Base-by-base conservation (phyloP, 2,329 filamentous ascomycete genomes). In the Epichloe hybrida region DNA sequence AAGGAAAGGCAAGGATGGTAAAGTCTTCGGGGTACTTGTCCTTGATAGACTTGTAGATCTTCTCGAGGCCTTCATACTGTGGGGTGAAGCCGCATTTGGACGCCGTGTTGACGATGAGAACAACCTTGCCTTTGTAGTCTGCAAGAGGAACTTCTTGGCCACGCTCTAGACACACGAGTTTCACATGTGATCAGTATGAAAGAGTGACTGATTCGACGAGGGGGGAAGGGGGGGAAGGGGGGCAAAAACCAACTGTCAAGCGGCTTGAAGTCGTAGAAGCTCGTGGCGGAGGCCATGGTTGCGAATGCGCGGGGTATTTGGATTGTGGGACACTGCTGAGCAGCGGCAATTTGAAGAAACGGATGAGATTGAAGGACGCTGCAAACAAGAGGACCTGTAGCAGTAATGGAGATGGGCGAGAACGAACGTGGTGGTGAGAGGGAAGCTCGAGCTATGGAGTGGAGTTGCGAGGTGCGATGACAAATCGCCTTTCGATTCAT, bases 61-160 rank as follows among this genome's bases (percentile, higher is more conserved):
- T 84, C 74, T 98, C 90, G 48, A 98, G 86, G 35, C 86, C 88
- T 56, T 80, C 83, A 71, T 93, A 96, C 72, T 98, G 93, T 89
- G 89, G 89, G 3, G 93, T 97, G 80, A 97, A 97, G 68, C 93
- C 91, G 76, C 93, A 98, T 75, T 97, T 96, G 68, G 88, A 95
- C 59, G 93, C 93, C 1, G 91, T 96, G 81, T 98, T 98, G 72
- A 98, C 89, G 62, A 95, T 77, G 54, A 98, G 84, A 61, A 97
- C 81, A 59, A 97, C 91, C 71, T 97, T 97, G 77, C 85, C 87
- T 68, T 87, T 81, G 72, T 88, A 86, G 54, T 83, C 70, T 58
- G 72, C 64, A 57, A 97, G 76, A 53, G 81, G 73, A 64, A 84
- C 84, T 58, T 85, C 77, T 51, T 79, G 65, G 67, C 88, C 89